A percentile compares a stretch with the other conserved stretches of the same genome.
Conservation (phyloP, 2,329 filamentous ascomycete species). For the Aaosphaeria pasadenensis region DNA sequence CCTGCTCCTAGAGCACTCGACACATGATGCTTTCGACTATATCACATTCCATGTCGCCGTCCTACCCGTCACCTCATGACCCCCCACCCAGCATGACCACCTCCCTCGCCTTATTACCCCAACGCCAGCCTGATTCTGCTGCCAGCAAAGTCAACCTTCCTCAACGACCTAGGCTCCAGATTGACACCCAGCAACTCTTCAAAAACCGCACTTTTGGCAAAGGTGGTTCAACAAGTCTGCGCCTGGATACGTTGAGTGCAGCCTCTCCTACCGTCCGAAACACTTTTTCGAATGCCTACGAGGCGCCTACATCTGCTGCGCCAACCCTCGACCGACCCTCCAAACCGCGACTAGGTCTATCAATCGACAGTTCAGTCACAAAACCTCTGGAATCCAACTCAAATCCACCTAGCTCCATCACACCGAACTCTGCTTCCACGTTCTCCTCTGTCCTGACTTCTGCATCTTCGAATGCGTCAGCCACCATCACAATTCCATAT, state of each 20-base stretch:
- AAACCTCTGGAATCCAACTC: slow-evolving; percentile 7
- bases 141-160: slow-evolving; percentile 15
- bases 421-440: slow-evolving; percentile 35
- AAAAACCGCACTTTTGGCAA: slow-evolving; percentile 48
- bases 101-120: slow-evolving; percentile 45
- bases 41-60: slow-evolving; percentile 29
- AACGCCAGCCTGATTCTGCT: slow-evolving; percentile 15
- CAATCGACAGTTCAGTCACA: slow-evolving; percentile 28
- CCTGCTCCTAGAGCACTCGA: background rate
- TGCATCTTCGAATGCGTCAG: slow-evolving; percentile 39
- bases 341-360: slow-evolving; percentile 22
- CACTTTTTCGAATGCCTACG: slow-evolving; percentile 61
- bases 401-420: slow-evolving; percentile 19
- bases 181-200: slow-evolving; percentile 52
- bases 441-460: slow-evolving; percentile 39
- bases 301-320: slow-evolving; percentile 34
- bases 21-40: slow-evolving; percentile 38
- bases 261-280: slow-evolving; percentile 60
- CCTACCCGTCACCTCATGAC: slow-evolving; percentile 20
- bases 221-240: slow-evolving; percentile 45
- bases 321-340: slow-evolving; percentile 16
- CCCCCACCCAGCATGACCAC: slow-evolving; percentile 38
- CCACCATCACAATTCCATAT: slow-evolving; percentile 41
- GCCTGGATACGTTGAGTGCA: slow-evolving; percentile 53
- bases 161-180: slow-evolving; percentile 57